A percentile compares a stretch with the other conserved stretches of the same genome.
Conservation (phyloP, 306 rosid genomes). For the Vigna reflexopilosa region DNA sequence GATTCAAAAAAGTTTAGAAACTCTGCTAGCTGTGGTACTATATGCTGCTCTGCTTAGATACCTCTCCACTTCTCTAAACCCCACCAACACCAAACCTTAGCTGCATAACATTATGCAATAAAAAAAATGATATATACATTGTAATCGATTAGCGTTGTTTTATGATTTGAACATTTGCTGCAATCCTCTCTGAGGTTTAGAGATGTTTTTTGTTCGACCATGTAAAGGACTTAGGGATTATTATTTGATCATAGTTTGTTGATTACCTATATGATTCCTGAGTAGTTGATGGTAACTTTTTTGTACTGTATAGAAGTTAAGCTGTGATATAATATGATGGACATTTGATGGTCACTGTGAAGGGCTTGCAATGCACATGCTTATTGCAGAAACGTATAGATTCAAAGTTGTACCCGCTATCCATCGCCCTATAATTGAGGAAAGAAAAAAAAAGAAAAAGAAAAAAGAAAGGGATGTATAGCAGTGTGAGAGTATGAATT, state of each 20-base stretch:
- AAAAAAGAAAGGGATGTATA: constrained; percentile 4
- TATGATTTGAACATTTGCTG: too few relatives aligned
- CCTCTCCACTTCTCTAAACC: constrained; percentile 37
- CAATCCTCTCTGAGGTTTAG: neutral
- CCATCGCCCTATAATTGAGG: constrained; percentile 50
- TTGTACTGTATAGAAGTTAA: neutral
- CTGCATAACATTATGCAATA: neutral
- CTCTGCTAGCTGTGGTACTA: neutral
- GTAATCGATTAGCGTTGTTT: too few relatives aligned
- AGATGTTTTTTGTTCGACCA: neutral
- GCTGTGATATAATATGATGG: neutral
- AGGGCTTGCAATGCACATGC: constrained; percentile 46
- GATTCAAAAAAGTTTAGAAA: neutral
- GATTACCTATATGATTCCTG: too few relatives aligned
- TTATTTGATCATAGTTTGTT: too few relatives aligned
- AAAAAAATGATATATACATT: too few relatives aligned
- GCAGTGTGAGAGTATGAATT: constrained; percentile 29
- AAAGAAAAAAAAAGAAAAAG: constrained; percentile 34
- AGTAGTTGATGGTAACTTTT: neutral
- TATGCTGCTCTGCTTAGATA: constrained; percentile 13
- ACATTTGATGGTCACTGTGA: constrained; percentile 37
- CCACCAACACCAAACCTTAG: constrained; percentile 35
- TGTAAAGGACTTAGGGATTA: neutral
- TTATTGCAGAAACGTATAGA: constrained; percentile 36
- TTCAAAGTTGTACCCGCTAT: constrained; percentile 45